Conservation (phyloP, 306 rosid species). For the Rubus parviflorus region DNA sequence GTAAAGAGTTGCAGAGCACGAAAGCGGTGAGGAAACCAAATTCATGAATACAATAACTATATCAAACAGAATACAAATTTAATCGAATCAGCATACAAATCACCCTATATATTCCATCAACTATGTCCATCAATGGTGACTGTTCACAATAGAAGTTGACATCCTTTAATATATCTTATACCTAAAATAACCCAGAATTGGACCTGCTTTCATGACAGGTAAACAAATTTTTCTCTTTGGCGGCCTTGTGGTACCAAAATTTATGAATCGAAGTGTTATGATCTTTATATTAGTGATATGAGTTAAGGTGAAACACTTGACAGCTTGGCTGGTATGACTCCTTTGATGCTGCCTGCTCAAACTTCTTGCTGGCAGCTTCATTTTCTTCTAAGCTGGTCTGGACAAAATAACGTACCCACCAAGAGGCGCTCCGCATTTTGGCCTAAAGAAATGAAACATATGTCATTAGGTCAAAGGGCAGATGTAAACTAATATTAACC, state of each 20-base stretch:
- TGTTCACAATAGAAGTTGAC: conserved; percentile 5
- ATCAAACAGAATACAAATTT: neutral
- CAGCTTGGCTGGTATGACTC: conserved; percentile 61
- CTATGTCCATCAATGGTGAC: conserved; percentile 14
- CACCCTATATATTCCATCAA: conserved; percentile 28
- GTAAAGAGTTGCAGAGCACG: neutral
- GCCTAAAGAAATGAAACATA: conserved; percentile 50
- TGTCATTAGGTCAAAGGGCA: conserved; percentile 19
- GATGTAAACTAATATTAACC: neutral
- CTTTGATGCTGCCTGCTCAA: conserved; percentile 66
- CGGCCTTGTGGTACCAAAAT: conserved; percentile 24
- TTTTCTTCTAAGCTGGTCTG: conserved; percentile 67
- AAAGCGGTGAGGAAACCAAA: neutral
- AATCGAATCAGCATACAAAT: conserved; percentile 6
- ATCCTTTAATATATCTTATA: neutral
- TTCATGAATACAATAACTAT: neutral
- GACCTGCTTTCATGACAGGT: conserved; percentile 5
- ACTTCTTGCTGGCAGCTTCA: conserved; percentile 56
- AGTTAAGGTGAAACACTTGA: conserved; percentile 81
- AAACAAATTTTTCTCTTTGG: conserved; percentile 1
- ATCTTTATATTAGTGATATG: conserved; percentile 50
- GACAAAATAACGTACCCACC: conserved; percentile 77
- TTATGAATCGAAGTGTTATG: conserved; percentile 19
- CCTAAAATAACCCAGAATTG: conserved; percentile 19
- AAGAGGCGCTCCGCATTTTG: conserved; percentile 79